These are phyloP conservation scores for Lyophyllum atratum DNA, from an alignment of 768 basidiomycete genomes.

Conservation along the genomic window DNA sequence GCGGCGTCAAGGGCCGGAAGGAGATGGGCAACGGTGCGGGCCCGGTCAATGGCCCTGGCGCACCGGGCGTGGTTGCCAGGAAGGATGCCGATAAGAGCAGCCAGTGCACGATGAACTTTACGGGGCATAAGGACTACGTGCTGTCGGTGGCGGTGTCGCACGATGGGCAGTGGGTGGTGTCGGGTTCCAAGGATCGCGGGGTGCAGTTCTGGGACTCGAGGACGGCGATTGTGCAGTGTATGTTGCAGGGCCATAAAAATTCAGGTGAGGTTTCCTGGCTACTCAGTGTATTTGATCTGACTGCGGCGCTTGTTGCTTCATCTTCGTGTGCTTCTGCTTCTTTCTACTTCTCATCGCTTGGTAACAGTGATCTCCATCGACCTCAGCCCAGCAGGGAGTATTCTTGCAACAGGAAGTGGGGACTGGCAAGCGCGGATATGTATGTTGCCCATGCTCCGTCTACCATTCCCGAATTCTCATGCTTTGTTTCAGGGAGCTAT, in stretches of 20 bases:
- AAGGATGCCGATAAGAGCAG: constrained; percentile 57
- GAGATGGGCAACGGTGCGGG: constrained; percentile 44
- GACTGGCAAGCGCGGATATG: constrained; percentile 59
- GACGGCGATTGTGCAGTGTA: constrained; percentile 79
- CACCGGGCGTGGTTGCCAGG: constrained; percentile 10
- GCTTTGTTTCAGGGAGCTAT: constrained; percentile 15
- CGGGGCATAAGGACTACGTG: constrained; percentile 82
- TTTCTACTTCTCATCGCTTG: neutral
- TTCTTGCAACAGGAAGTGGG: constrained; percentile 55
- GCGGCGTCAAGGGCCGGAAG: constrained; percentile 53
- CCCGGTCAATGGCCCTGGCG: constrained; percentile 29
- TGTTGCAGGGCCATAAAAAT: constrained; percentile 80
- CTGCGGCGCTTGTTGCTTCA: neutral
- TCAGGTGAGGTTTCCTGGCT: constrained; percentile 38
- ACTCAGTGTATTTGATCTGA: neutral
- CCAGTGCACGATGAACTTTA: constrained; percentile 80
- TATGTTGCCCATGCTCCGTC: constrained; percentile 25
- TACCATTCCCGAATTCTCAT: neutral
- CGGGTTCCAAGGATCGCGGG: constrained; percentile 91
- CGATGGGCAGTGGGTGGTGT: constrained; percentile 93
- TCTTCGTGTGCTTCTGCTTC: neutral
- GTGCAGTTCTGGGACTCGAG: constrained; percentile 93
- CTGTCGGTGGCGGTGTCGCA: constrained; percentile 75
- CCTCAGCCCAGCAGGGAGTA: constrained; percentile 44
- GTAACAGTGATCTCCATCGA: constrained; percentile 51